Conservation (phyloP, 2,329 filamentous ascomycete genomes). For the Ascochyta viciae-villosae region DNA sequence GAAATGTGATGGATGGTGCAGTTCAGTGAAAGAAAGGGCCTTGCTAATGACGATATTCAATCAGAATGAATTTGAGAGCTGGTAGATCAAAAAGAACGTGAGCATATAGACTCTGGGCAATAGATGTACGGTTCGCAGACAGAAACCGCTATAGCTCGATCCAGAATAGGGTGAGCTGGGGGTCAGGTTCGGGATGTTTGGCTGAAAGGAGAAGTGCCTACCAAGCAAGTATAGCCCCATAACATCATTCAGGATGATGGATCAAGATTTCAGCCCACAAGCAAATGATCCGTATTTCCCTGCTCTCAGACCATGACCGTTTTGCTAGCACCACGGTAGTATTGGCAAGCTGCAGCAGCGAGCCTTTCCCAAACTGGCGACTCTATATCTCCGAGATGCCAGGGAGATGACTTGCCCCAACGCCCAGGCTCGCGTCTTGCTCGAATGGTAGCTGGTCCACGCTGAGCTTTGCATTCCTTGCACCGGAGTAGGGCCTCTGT, state of each 20-base stretch:
- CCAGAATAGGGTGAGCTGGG: constrained; percentile 44
- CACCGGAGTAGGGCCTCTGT: constrained; percentile 40
- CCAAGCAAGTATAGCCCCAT: constrained; percentile 46
- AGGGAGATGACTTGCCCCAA: constrained; percentile 48
- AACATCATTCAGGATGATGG: constrained; percentile 42
- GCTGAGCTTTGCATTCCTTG: constrained; percentile 49
- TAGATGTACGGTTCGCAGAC: constrained; percentile 44
- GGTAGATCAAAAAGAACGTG: constrained; percentile 31
- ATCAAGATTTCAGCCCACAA: constrained; percentile 56
- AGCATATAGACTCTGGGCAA: constrained; percentile 35
- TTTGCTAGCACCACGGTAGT: constrained; percentile 54
- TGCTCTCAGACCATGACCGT: constrained; percentile 55
- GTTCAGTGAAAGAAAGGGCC: background rate
- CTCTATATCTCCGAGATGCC: constrained; percentile 52
- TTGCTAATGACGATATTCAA: constrained; percentile 10
- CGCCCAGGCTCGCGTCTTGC: constrained; percentile 46
- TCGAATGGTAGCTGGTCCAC: constrained; percentile 45
- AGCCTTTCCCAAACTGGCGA: constrained; percentile 51
- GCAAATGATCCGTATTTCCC: constrained; percentile 51
- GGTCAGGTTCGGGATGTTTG: constrained; percentile 46
- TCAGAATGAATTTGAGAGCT: constrained; percentile 16
- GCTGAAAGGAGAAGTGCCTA: constrained; percentile 50
- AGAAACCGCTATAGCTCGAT: constrained; percentile 44
- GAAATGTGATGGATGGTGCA: constrained; percentile 17
- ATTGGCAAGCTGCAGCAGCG: constrained; percentile 57